phyloP scores from a whole-genome alignment of 106 monocot species.

The Dendrobium chrysotoxum region DNA sequence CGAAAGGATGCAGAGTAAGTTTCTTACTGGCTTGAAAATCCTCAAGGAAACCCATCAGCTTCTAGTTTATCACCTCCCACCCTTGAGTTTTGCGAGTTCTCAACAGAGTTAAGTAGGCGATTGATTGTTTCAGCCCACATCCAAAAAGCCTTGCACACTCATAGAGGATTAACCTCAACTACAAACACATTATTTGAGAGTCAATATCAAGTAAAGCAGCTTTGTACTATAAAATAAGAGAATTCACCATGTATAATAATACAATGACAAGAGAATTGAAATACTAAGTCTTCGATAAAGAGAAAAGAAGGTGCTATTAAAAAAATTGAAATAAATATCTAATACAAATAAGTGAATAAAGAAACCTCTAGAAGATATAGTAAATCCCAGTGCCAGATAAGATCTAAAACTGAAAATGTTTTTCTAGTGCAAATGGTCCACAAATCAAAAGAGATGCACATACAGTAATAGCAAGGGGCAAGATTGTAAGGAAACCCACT shows the following conservation, averaged over 20 bases:
- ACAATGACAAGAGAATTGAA: background rate
- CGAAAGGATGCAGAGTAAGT: background rate
- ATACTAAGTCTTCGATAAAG: background rate
- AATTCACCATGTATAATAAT: background rate
- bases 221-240: background rate
- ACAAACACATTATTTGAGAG: background rate
- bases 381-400: background rate
- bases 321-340: background rate
- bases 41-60: constrained; percentile 42
- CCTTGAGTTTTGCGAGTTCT: background rate
- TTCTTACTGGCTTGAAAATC: constrained; percentile 45
- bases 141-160: background rate
- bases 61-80: background rate
- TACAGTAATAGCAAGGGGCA: background rate
- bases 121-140: background rate
- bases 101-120: background rate
- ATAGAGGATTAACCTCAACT: background rate
- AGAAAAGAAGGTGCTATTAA: background rate
- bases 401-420: background rate
- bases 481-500: background rate
- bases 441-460: background rate
- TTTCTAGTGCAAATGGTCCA: background rate
- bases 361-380: background rate
- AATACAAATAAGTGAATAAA: background rate
- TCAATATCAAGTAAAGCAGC: background rate